Evolutionary conservation across 2,329 filamentous ascomycete species (phyloP).

Genomic region (Fusarium anguioides): DNA sequence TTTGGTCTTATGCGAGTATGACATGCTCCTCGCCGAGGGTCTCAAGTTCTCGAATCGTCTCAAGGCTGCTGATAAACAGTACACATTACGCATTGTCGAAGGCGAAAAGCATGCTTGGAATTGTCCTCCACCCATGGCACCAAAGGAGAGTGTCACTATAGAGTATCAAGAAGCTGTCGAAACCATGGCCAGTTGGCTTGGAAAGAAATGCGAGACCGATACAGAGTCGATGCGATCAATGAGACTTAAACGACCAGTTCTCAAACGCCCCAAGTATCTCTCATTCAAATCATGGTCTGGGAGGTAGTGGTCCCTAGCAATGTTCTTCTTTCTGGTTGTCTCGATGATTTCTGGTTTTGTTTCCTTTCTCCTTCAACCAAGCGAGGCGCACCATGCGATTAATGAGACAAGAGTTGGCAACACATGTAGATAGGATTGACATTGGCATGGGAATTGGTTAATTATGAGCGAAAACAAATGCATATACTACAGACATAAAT

Average conservation of each 20-base stretch:
- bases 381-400: constrained; percentile 30
- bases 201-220: constrained; percentile 53
- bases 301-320: constrained; percentile 37
- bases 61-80: constrained; percentile 47
- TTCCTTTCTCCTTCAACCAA: constrained; percentile 13
- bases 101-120: constrained; percentile 63
- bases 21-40: constrained; percentile 72
- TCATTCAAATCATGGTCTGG: constrained; percentile 49
- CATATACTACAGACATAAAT: constrained; percentile 23
- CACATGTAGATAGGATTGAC: too few species aligned
- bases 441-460: too few species aligned
- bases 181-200: constrained; percentile 56
- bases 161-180: constrained; percentile 59
- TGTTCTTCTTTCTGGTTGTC: background rate
- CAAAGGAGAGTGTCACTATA: constrained; percentile 57
- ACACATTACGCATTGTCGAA: constrained; percentile 57
- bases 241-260: constrained; percentile 47
- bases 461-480: constrained; percentile 6
- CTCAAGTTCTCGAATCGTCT: constrained; percentile 71
- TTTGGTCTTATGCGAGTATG: constrained; percentile 71
- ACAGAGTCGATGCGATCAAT: constrained; percentile 51
- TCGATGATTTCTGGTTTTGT: background rate
- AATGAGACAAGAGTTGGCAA: constrained; percentile 14
- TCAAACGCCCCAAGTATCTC: constrained; percentile 49
- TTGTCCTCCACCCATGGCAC: constrained; percentile 57